Percentiles rank a stretch among this genome's conserved stretches.
Conservation (phyloP, 2,329 filamentous ascomycete genomes). For the Nemania diffusa region DNA sequence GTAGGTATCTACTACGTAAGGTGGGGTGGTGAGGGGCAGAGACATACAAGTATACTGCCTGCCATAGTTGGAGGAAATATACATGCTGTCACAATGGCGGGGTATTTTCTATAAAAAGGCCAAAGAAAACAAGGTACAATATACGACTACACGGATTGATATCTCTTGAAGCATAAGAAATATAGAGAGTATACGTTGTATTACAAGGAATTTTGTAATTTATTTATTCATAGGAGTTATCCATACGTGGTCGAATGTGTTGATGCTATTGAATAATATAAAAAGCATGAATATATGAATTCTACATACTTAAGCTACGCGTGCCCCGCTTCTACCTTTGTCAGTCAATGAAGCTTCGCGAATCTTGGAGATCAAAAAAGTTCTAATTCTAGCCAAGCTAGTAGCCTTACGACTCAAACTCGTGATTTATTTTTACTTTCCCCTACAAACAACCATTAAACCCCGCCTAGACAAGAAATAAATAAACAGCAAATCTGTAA, state of each 20-base stretch:
- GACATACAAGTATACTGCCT: background rate
- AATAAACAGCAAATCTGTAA: background rate
- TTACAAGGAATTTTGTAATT: no score
- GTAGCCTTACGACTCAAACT: background rate
- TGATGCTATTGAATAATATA: background rate
- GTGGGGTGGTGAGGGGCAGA: conserved; percentile 39
- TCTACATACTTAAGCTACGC: no score
- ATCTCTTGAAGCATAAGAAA: no score
- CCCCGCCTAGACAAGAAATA: background rate
- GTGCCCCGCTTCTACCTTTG: conserved; percentile 39
- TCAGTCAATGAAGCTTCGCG: conserved; percentile 46
- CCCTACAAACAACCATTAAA: background rate
- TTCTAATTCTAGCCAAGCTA: conserved; percentile 5
- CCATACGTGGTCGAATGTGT: background rate
- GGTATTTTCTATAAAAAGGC: conserved; percentile 15
- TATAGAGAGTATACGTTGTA: no score
- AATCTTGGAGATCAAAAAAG: conserved; percentile 44
- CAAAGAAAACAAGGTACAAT: background rate
- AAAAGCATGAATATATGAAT: background rate
- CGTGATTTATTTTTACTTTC: background rate
- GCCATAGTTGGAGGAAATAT: conserved; percentile 4
- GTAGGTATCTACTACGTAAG: background rate
- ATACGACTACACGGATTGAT: no score
- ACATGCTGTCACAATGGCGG: conserved; percentile 20
- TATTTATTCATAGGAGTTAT: background rate